Evolutionary conservation across 139 green algal species (phyloP).

Genomic region (Zygnema cylindricum): DNA sequence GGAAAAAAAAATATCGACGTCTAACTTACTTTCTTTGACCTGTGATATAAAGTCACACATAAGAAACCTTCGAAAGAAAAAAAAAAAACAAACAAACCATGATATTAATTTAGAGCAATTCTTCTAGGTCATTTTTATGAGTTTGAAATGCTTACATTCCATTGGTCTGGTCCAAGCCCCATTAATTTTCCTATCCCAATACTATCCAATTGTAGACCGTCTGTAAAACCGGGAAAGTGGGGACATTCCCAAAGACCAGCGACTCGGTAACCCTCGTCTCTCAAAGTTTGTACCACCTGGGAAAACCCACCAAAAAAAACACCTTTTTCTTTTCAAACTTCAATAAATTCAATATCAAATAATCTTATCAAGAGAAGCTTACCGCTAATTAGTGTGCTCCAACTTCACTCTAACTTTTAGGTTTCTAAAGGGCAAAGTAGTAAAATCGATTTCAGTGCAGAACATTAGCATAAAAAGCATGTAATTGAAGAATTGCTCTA

Average conservation of each 20-base stretch:
- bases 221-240: not conserved
- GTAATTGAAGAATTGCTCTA: no score
- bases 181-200: constrained; percentile 9
- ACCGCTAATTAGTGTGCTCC: not conserved
- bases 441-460: no score
- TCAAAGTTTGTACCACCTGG: not conserved
- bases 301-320: not conserved
- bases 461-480: no score
- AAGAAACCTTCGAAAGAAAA: no score
- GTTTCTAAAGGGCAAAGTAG: no score
- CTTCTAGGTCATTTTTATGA: no score
- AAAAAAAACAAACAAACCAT: no score
- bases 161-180: constrained; percentile 17
- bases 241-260: not conserved
- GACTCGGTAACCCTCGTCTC: not conserved
- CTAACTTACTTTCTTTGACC: no score
- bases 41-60: no score
- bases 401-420: no score
- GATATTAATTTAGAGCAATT: no score
- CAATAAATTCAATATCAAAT: not conserved
- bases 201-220: not conserved
- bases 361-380: not conserved
- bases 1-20: no score
- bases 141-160: not conserved
- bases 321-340: not conserved